phyloP scores from a whole-genome alignment of 192 early-diverging fungal species.

The Backusella westeae region DNA sequence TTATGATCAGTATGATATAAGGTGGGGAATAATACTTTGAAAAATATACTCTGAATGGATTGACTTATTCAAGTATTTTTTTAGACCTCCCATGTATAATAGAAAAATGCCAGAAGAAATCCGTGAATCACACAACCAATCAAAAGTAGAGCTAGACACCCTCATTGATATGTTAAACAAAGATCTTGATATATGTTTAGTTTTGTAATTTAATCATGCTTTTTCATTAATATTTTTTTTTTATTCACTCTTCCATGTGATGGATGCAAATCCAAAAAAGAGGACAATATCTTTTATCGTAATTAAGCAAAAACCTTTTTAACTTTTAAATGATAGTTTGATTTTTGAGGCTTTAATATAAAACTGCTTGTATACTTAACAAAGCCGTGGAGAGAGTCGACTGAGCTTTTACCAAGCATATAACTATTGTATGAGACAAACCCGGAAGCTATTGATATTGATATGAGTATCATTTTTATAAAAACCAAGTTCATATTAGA shows the following conservation, averaged over 20 bases:
- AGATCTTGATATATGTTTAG: constrained; percentile 7
- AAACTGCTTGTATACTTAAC: no score
- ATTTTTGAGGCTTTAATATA: no score
- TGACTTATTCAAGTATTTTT: neutral
- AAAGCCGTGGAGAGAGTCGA: no score
- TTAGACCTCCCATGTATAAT: constrained; percentile 20
- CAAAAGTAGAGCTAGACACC: constrained; percentile 11
- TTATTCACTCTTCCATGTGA: neutral
- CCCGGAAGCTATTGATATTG: no score
- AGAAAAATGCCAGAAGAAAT: constrained; percentile 5
- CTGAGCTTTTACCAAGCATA: no score
- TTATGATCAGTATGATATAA: neutral
- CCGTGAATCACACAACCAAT: neutral
- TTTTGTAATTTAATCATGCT: neutral
- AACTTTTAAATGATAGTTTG: no score
- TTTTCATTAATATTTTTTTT: neutral
- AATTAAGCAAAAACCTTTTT: no score
- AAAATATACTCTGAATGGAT: neutral
- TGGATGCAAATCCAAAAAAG: neutral
- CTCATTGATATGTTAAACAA: constrained; percentile 14
- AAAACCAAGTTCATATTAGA: no score
- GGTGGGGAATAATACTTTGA: neutral
- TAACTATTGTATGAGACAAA: no score
- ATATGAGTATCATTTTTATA: no score
- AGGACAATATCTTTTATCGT: no score